Evolutionary conservation across 352 stramenopile genomes (phyloP), one percentile per base, ranked within the genome.

Genomic region (Plasmopara halstedii): DNA sequence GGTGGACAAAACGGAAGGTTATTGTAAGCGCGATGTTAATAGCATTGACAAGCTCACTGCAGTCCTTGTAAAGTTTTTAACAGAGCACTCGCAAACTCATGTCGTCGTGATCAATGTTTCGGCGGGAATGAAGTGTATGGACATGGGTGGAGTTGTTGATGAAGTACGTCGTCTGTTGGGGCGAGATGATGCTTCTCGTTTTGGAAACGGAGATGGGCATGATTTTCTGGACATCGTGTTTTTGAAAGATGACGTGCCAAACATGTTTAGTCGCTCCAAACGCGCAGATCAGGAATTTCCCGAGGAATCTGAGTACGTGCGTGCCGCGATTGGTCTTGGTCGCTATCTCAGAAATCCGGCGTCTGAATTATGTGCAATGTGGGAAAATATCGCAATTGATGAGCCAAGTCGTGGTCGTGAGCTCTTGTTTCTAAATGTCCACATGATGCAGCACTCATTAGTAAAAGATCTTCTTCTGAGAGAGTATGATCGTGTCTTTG

Each of bases 31-130:
- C 14, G 75, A 89, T 45, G 56, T 87, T 39, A 75, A 73, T 34
- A 81, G 67, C 52, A 80, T 89, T 36, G 69, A 83, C 19, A 85
- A 73, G 6, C 58, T 92, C 11, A 87, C 80, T 21, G 73, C 82
- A 46, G 88, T 66, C 2, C 49, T 94, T 22, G 77, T 84, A 38
- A 83, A 85, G 22, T 94, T 94, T 37, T 50, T 94, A 15, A 74
- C 83, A 37, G 83, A 94, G 23, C 76, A 94, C 56, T 70, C 73
- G 7, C 64, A 70, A 53, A 90, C 79, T 8, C 70, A 91, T 46
- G 83, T 89, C 0, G 80, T 94, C 22, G 83, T 92, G 15, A 87
- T 94, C 53, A 94, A 94, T 62, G 76, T 91, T 14, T 90, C 78
- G n/a, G 83, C 76, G 1, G 80, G 83, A 14, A 85, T 88, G 66